Evolutionary conservation across 306 rosid species (phyloP), one percentile per base, ranked within the genome.

Genomic region (Amphicarpaea edgeworthii): DNA sequence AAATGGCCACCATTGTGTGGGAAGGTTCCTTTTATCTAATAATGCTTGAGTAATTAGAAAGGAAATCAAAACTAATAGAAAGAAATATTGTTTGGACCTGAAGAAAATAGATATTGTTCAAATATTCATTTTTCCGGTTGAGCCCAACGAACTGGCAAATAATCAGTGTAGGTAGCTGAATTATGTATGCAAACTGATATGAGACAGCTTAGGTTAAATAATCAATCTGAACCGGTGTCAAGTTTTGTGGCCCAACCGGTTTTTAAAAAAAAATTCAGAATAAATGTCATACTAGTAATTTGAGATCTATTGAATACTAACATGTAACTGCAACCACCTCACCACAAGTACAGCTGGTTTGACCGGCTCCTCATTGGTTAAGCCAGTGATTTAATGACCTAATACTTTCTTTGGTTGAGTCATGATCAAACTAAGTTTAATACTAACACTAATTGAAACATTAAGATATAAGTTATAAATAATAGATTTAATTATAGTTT

Each of bases 11-110:
- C 51, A 45, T 32, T 67, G 1, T 14, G 3, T 6, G 24, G 51
- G 40, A 77, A 57, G 59, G 23, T 41, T 68, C 19, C 50, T 12
- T 58, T 34, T 19, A 21, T 61, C 68, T 69, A 32, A 41, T 69
- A 32, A 41, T 28, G 42, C 19, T 57, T 12, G 50, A 70, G 17
- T 51, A 21, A 58, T 42, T n/a, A 54, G 34, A 77, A 65, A 76
- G 49, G 15, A 61, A 74, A 34, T 34, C 40, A 34, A 34, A 34
- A 34, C 40, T 34, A 34, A 34, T 34, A 34, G 1, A 34, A 34
- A 34, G 40, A 4, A 30, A 34, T 74, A 9, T 3, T 8, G 6
- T 53, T 53, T 19, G 59, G 26, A 20, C 24, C 57, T 1, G 17
- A 49, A 19, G 26, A 53, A 53, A 53, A 53, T 20, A 15, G 14